A percentile compares a stretch with the other conserved stretches of the same genome.
Conservation (phyloP, 2,329 filamentous ascomycete species). For the Fonsecaea pedrosoi region DNA sequence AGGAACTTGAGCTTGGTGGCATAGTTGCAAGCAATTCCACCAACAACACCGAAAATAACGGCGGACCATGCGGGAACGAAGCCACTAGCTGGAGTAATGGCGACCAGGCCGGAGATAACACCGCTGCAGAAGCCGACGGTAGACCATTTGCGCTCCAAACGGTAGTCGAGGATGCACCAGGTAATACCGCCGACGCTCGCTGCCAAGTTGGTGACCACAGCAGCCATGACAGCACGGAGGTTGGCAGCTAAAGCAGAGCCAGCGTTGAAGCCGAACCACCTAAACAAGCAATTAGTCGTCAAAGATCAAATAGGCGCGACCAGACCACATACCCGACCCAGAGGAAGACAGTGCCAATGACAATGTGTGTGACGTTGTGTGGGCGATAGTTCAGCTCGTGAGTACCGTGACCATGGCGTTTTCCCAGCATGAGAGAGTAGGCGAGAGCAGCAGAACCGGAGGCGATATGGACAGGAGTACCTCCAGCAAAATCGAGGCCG, state of each 20-base stretch:
- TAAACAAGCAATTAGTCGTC: constrained; percentile 55
- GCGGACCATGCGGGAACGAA: constrained; percentile 76
- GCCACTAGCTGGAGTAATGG: constrained; percentile 86
- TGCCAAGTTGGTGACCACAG: constrained; percentile 82
- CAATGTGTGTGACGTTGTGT: constrained; percentile 91
- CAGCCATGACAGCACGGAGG: constrained; percentile 83
- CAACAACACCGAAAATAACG: constrained; percentile 60
- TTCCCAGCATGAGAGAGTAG: constrained; percentile 90
- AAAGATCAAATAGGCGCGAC: background rate
- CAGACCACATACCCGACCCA: constrained; percentile 73
- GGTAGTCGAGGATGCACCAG: constrained; percentile 87
- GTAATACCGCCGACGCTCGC: constrained; percentile 85
- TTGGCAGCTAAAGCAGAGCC: constrained; percentile 83
- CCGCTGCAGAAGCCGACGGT: constrained; percentile 93
- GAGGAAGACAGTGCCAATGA: constrained; percentile 89
- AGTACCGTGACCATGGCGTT: constrained; percentile 72
- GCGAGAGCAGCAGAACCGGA: constrained; percentile 78
- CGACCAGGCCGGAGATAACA: constrained; percentile 83
- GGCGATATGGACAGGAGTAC: constrained; percentile 78
- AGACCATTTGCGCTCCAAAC: constrained; percentile 88
- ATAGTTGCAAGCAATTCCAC: constrained; percentile 56
- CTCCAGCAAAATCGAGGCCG: constrained; percentile 86
- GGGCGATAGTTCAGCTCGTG: constrained; percentile 83
- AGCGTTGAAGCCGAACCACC: constrained; percentile 92
- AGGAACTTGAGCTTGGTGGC: constrained; percentile 59